Evolutionary conservation across 108 stramenopile species (phyloP).

Genomic region (Skeletonema potamos): DNA sequence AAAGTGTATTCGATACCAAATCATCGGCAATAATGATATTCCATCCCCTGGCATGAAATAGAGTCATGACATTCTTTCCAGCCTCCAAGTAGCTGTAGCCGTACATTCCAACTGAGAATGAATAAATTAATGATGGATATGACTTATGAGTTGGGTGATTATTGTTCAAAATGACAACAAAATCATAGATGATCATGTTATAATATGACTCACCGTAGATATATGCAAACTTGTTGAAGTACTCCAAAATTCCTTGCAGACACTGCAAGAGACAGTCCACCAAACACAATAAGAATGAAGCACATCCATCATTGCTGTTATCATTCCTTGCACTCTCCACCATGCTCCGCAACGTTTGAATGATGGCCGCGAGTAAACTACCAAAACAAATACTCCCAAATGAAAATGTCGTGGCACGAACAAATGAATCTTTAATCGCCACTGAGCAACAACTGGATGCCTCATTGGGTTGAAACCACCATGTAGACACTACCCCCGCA

Average conservation of each 20-base stretch:
- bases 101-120: conserved; percentile 72
- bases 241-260: conserved; percentile 60
- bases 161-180: too few relatives aligned
- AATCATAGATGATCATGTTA: not conserved
- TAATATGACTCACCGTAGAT: conserved; percentile 40
- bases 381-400: conserved; percentile 94
- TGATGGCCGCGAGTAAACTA: conserved; percentile 78
- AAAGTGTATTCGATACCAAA: conserved; percentile 68
- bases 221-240: conserved; percentile 84
- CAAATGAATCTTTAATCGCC: conserved; percentile 53
- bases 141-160: not conserved
- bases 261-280: conserved; percentile 72
- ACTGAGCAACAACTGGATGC: conserved; percentile 60
- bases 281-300: conserved; percentile 62
- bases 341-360: conserved; percentile 71
- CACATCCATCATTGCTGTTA: conserved; percentile 45
- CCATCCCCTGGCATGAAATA: conserved; percentile 87
- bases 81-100: conserved; percentile 78
- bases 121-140: not conserved
- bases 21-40: conserved; percentile 85
- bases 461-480: conserved; percentile 88
- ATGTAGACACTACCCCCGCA: conserved; percentile 83
- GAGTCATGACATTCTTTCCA: conserved; percentile 62
- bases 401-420: conserved; percentile 68
- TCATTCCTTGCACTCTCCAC: conserved; percentile 51